phyloP scores from a whole-genome alignment of 805 yeast genomes.

The Saturnispora halmiae region DNA sequence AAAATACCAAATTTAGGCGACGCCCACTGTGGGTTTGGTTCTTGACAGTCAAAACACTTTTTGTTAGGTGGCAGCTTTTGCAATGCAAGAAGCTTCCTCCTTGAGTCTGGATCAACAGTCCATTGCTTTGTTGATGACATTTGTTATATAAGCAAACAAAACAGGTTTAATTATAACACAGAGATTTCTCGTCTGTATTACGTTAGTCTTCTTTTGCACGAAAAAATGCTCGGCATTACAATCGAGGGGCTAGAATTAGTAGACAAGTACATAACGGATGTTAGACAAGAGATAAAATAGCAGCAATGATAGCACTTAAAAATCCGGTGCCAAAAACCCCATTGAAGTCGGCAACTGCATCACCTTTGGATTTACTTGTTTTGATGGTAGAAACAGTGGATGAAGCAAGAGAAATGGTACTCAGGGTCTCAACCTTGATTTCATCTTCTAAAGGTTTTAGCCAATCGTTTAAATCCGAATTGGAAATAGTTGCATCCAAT shows the following conservation, averaged over 20 bases:
- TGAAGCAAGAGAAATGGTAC: constrained; percentile 11
- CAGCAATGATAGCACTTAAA: neutral
- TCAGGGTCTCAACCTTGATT: constrained; percentile 19
- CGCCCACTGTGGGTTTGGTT: constrained; percentile 99
- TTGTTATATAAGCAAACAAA: too few species aligned
- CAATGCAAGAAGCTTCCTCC: constrained; percentile 64
- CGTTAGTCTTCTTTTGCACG: too few species aligned
- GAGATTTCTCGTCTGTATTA: too few species aligned
- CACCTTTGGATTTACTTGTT: constrained; percentile 4
- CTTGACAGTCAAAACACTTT: constrained; percentile 86
- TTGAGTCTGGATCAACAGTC: constrained; percentile 91
- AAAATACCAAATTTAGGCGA: constrained; percentile 96
- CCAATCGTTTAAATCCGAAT: constrained; percentile 38
- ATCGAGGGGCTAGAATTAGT: too few species aligned
- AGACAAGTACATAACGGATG: too few species aligned
- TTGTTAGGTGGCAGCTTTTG: constrained; percentile 80
- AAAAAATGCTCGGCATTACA: too few species aligned
- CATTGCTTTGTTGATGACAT: too few species aligned
- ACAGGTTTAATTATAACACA: too few species aligned
- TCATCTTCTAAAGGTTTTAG: constrained; percentile 26
- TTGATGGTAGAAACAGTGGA: constrained; percentile 1
- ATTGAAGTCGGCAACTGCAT: neutral
- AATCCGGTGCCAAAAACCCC: neutral
- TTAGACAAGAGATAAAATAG: too few species aligned
- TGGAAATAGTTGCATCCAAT: constrained; percentile 38